Conservation (phyloP, 1,284 basidiomycete genomes). For the Cryptococcus sp. region DNA sequence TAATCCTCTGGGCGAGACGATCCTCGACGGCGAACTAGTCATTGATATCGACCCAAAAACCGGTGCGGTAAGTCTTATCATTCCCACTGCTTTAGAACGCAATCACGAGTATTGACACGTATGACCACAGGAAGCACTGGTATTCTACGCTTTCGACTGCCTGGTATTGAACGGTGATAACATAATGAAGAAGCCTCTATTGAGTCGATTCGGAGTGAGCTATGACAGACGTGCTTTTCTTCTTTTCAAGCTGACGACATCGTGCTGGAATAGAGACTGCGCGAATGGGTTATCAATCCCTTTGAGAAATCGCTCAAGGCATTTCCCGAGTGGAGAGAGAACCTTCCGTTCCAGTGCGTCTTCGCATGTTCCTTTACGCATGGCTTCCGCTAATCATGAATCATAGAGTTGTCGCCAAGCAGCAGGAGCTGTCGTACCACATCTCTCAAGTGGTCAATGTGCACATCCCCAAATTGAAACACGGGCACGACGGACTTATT, state of each 20-base stretch:
- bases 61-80: slow-evolving; percentile 60
- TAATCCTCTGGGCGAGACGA: slow-evolving; percentile 70
- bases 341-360: slow-evolving; percentile 81
- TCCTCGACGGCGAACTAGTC: slow-evolving; percentile 94
- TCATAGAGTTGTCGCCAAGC: slow-evolving; percentile 78
- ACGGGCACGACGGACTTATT: slow-evolving; percentile 95
- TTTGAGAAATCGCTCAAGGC: slow-evolving; percentile 67
- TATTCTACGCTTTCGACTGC: slow-evolving; percentile 90
- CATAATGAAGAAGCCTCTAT: slow-evolving; percentile 77
- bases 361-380: neutral
- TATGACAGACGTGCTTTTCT: no score
- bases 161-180: slow-evolving; percentile 83
- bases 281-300: slow-evolving; percentile 79
- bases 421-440: slow-evolving; percentile 85
- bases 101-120: neutral
- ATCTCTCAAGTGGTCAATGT: slow-evolving; percentile 80
- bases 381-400: neutral
- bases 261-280: slow-evolving; percentile 84
- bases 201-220: slow-evolving; percentile 87
- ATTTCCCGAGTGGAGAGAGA: slow-evolving; percentile 65
- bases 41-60: slow-evolving; percentile 80
- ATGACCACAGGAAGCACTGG: slow-evolving; percentile 66
- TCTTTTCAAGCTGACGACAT: no score
- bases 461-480: slow-evolving; percentile 84
- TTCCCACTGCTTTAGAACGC: neutral